A percentile compares a stretch with the other conserved stretches of the same genome.
Evolutionary conservation across 2,329 filamentous ascomycete genomes (phyloP).

Genomic region (Paracoccidioides lutzii): DNA sequence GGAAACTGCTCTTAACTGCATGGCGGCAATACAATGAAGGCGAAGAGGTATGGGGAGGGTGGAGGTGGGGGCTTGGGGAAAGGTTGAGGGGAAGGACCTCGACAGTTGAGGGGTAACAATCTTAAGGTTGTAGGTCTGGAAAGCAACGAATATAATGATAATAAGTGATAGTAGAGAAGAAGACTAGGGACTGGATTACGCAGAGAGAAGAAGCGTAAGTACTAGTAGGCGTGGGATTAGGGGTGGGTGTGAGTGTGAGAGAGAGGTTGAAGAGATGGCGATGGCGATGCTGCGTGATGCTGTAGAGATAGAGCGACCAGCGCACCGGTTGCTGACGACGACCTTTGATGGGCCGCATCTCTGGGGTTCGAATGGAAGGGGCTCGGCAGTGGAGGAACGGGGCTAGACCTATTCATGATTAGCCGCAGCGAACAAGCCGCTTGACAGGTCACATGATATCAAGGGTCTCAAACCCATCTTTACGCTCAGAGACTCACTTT

Average conservation of each 20-base stretch:
- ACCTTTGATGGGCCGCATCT: neutral
- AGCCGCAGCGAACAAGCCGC: no score
- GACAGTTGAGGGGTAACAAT: neutral
- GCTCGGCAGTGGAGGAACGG: no score
- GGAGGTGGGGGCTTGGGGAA: neutral
- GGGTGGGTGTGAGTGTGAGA: neutral
- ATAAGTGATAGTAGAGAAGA: no score
- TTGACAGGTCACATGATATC: neutral
- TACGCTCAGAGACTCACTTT: no score
- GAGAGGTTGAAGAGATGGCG: neutral
- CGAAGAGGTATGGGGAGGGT: neutral
- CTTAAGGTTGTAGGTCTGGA: neutral
- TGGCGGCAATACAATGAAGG: conserved; percentile 13
- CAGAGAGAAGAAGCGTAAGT: no score
- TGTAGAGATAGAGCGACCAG: neutral
- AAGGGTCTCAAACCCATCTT: no score
- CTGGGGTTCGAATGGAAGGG: neutral
- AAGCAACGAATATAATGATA: no score
- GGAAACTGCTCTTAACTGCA: conserved; percentile 27
- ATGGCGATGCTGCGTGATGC: neutral
- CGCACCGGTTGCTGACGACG: no score
- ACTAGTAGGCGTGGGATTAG: no score
- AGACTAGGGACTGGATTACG: no score
- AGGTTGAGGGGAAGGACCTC: neutral
- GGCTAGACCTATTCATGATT: no score